These are phyloP conservation scores for Calonectria pauciramosa DNA, from an alignment of 2,329 filamentous ascomycete genomes.

Conservation along the genomic window DNA sequence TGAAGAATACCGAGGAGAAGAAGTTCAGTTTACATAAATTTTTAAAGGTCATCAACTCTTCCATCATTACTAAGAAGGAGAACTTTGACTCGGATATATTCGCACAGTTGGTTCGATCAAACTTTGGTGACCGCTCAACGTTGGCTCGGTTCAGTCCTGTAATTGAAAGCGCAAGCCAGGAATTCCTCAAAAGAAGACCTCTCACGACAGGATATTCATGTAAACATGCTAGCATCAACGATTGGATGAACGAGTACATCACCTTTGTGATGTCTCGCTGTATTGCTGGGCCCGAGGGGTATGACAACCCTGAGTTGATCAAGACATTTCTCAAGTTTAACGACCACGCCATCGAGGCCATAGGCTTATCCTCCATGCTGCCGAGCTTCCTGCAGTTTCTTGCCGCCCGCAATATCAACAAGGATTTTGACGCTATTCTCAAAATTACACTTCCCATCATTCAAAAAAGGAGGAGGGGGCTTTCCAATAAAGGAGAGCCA, in stretches of 20 bases:
- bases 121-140: not conserved
- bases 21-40: not conserved
- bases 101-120: not conserved
- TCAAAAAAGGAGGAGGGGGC: not conserved
- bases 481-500: not conserved
- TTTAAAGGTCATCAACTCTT: not conserved
- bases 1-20: not conserved
- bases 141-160: not conserved
- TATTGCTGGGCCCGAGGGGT: not conserved
- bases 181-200: not conserved
- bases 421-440: not conserved
- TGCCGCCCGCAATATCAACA: not conserved
- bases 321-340: not conserved
- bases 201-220: not conserved
- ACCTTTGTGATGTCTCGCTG: not conserved
- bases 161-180: not conserved
- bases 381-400: not conserved
- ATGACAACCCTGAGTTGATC: not conserved
- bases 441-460: not conserved
- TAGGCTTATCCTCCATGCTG: not conserved
- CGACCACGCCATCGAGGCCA: not conserved
- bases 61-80: not conserved
- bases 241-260: not conserved
- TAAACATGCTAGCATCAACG: not conserved
- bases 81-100: not conserved